Percentiles rank a stretch among this genome's conserved stretches.
Conservation (phyloP, 2,329 filamentous ascomycete genomes). For the Emergomyces pasteurianus region DNA sequence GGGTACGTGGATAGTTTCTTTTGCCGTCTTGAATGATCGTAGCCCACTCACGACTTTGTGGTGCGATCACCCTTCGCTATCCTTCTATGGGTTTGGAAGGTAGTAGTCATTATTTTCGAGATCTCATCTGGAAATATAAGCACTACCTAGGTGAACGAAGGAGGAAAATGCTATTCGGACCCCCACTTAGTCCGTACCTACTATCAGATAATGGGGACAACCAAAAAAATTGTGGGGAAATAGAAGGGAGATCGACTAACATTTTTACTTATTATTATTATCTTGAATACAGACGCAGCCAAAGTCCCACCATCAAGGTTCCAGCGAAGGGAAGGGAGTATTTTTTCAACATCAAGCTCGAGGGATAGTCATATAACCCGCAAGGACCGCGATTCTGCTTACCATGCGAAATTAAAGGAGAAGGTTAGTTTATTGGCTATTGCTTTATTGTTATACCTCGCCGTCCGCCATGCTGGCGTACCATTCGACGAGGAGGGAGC, state of each 20-base stretch:
- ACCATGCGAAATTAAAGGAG: conserved; percentile 43
- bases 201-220: background rate
- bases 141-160: background rate
- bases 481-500: background rate
- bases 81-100: conserved; percentile 2
- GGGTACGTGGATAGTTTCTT: conserved; percentile 13
- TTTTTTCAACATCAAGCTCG: conserved; percentile 53
- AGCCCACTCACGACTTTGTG: background rate
- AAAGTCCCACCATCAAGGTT: conserved; percentile 57
- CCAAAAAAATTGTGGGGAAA: background rate
- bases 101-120: background rate
- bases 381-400: conserved; percentile 45
- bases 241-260: background rate
- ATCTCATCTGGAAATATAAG: background rate
- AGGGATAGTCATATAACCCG: conserved; percentile 53
- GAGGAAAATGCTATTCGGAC: background rate
- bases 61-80: background rate
- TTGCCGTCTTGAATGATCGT: background rate
- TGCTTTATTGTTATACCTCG: background rate
- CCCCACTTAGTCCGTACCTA: background rate
- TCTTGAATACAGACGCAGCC: conserved; percentile 40
- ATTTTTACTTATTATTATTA: background rate
- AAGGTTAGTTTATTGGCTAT: conserved; percentile 19
- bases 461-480: background rate
- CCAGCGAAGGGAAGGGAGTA: conserved; percentile 57